These are phyloP conservation scores for Zarea fungicola DNA, from an alignment of 2,329 filamentous ascomycete species.

Conservation along the genomic window DNA sequence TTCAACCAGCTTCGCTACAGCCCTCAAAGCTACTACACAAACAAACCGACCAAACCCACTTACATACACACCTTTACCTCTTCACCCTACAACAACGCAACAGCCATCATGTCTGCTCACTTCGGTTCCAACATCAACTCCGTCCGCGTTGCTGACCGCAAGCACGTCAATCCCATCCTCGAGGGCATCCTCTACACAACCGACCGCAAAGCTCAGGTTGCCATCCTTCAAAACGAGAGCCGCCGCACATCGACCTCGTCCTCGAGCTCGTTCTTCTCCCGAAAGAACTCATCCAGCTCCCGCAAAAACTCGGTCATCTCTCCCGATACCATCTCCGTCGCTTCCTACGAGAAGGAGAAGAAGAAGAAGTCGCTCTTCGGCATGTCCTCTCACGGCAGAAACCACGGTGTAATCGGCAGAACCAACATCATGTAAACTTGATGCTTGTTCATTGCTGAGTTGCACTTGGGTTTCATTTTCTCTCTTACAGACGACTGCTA, in stretches of 20 bases:
- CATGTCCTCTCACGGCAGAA: conserved; percentile 6
- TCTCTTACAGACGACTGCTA: not conserved
- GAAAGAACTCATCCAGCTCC: not conserved
- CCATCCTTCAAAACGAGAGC: conserved; percentile 7
- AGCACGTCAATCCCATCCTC: conserved; percentile 17
- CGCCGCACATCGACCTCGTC: conserved; percentile 5
- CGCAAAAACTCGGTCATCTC: conserved; percentile 3
- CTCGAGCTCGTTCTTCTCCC: not conserved
- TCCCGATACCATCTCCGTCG: not conserved
- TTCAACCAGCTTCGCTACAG: conserved; percentile 1
- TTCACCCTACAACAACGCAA: not conserved
- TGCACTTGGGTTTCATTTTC: too few species aligned
- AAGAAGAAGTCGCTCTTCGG: conserved; percentile 3
- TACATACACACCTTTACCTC: not conserved
- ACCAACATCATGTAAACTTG: not conserved
- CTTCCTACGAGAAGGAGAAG: conserved; percentile 4
- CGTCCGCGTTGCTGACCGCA: conserved; percentile 14
- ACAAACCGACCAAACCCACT: too few species aligned
- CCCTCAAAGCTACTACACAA: not conserved
- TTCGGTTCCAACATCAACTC: conserved; percentile 8
- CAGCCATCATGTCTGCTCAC: conserved; percentile 8
- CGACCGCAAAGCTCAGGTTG: conserved; percentile 12
- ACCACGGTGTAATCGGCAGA: not conserved
- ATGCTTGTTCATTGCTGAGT: not conserved
- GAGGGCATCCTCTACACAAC: conserved; percentile 17